Conservation (phyloP, 2,329 filamentous ascomycete species). For the Aureobasidium melanogenum region DNA sequence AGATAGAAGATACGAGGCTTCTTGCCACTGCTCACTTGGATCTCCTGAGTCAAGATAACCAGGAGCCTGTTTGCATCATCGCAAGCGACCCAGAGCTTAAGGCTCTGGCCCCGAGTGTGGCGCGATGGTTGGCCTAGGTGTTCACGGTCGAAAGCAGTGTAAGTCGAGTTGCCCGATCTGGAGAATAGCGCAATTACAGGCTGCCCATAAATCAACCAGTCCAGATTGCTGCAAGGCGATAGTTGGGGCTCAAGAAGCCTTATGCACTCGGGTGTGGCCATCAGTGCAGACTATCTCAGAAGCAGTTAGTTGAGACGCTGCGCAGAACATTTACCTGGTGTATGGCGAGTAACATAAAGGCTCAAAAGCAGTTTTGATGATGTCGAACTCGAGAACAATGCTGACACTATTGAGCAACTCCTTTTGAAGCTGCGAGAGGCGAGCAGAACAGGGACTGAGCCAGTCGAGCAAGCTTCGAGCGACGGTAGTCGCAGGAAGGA, state of each 20-base stretch:
- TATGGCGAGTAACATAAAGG: too few species aligned
- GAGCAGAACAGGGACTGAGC: neutral
- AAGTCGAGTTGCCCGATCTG: neutral
- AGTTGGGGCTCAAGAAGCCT: neutral
- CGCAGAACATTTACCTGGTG: neutral
- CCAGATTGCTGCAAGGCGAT: neutral
- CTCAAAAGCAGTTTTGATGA: too few species aligned
- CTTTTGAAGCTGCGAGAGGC: neutral
- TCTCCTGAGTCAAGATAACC: neutral
- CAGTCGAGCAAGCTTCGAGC: neutral
- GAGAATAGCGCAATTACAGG: conserved; percentile 4
- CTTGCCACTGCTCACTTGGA: neutral
- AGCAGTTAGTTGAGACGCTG: neutral
- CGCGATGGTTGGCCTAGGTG: neutral
- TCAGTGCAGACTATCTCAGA: neutral
- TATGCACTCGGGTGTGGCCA: neutral
- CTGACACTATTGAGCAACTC: neutral
- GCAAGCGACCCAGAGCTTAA: neutral
- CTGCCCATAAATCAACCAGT: neutral
- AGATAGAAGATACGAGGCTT: neutral
- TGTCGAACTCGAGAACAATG: neutral
- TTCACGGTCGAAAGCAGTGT: neutral
- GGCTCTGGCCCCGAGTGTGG: neutral
- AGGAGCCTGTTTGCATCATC: neutral
- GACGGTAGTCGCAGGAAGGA: neutral